Conservation (phyloP, 2,329 filamentous ascomycete genomes). For the Periconia sp. region DNA sequence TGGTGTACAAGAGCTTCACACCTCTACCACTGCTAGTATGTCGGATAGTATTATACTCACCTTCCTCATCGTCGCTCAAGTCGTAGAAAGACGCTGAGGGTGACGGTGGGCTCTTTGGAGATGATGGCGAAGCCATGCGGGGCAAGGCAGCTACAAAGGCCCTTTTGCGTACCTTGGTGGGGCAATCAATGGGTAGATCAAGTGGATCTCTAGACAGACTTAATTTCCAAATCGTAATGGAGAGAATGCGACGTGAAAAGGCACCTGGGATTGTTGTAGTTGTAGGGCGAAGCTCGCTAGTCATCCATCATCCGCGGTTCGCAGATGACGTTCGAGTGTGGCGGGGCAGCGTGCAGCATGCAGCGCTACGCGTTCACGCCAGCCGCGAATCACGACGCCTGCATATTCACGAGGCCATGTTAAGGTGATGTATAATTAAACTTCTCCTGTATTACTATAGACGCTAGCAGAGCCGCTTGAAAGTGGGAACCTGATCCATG, state of each 20-base stretch:
- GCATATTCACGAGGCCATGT: constrained; percentile 3
- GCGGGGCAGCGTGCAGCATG: constrained; percentile 1
- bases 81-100: constrained; percentile 91
- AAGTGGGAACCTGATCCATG: too few species aligned
- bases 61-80: constrained; percentile 94
- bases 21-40: constrained; percentile 78
- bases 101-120: constrained; percentile 60
- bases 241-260: too few species aligned
- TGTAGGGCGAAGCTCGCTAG: constrained; percentile 12
- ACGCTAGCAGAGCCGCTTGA: too few species aligned
- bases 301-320: constrained; percentile 4
- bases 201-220: too few species aligned
- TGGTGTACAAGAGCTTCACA: constrained; percentile 92
- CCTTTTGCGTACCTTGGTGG: constrained; percentile 4
- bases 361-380: constrained; percentile 1
- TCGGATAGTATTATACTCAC: constrained; percentile 91
- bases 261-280: too few species aligned
- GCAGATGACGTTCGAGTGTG: constrained; percentile 20
- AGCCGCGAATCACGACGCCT: constrained; percentile 9
- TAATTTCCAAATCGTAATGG: too few species aligned
- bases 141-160: constrained; percentile 19
- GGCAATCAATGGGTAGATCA: too few species aligned
- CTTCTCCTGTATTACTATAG: neutral
- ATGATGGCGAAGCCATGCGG: constrained; percentile 39
- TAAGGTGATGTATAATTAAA: neutral